A percentile compares a stretch with the other conserved stretches of the same genome.
Evolutionary conservation across 164 flowering plant species (phyloP).

Genomic region (Tetrastigma voinierianum): DNA sequence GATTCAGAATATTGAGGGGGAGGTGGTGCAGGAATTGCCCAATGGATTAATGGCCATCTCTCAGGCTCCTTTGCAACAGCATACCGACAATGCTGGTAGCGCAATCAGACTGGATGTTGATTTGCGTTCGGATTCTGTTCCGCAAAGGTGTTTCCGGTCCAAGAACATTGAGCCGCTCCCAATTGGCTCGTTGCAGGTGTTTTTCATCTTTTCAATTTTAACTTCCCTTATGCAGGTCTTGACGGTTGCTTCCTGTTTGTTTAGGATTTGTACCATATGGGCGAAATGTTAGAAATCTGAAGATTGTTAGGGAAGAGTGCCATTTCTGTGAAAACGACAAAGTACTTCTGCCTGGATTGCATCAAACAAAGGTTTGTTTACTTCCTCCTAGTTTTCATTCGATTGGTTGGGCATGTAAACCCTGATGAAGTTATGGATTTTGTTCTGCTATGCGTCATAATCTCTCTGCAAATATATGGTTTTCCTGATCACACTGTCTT

Average conservation of each 20-base stretch:
- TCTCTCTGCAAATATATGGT: too few relatives aligned
- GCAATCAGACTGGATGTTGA: constrained; percentile 46
- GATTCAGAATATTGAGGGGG: constrained; percentile 27
- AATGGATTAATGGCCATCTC: constrained; percentile 75
- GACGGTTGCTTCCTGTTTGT: not conserved
- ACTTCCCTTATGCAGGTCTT: not conserved
- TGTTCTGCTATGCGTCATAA: too few relatives aligned
- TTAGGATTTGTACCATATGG: constrained; percentile 53
- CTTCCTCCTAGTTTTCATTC: not conserved
- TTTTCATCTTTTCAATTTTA: not conserved
- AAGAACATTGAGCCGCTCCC: constrained; percentile 77
- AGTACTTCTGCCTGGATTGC: constrained; percentile 59
- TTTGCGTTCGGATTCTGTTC: constrained; percentile 13
- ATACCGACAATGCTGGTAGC: constrained; percentile 32
- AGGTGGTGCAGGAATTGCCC: constrained; percentile 58
- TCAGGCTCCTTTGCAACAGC: constrained; percentile 15
- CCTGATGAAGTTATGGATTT: not conserved
- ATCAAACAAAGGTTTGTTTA: constrained; percentile 45
- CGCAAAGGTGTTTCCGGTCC: constrained; percentile 56
- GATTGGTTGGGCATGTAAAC: not conserved
- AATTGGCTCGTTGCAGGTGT: constrained; percentile 61
- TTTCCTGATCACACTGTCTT: too few relatives aligned
- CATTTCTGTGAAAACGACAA: constrained; percentile 54
- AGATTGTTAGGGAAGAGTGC: constrained; percentile 38
- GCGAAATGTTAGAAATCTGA: constrained; percentile 27